Evolutionary conservation across 2,329 filamentous ascomycete species (phyloP), one percentile per base, ranked within the genome.

Genomic region (Byssothecium circinans): DNA sequence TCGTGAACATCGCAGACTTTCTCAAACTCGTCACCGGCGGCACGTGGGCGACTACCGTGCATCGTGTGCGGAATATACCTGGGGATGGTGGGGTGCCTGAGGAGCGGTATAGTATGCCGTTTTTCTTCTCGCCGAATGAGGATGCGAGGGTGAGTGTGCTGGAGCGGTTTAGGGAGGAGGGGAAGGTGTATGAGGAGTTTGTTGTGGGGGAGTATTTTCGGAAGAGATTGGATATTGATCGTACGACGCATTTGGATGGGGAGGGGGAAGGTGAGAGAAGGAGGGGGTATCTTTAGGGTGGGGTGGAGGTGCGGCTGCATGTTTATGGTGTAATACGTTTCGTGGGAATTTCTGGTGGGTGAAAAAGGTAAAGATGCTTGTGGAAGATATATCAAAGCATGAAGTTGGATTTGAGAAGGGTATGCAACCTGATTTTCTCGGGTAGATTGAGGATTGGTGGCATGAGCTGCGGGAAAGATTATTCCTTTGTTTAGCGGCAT

Each of bases 1-100:
- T 75, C 2, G 71, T 73, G 33, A 75, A 75, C 36, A 67, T 75
- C 33, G 72, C 69, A 0, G 69, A 74, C 43, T 73, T 73, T 43
- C 49, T 74, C 5, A 73, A 73, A 45, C 46, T 72, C 22, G 68
- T 73, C n/a, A 73, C 71, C 12, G 73, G 73, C 1, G 72, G 69
- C 0, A 59, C 49, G 20, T 74, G 73, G 58, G 65, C 67, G 42
- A 67, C 64, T 5, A 74, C 72, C 6, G 72, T 75, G 8, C 72
- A 75, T 48, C 52, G 72, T 0, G 71, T 75, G 14, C 44, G 70
- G 8, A 75, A 75, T 48, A 62, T 60, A 32, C 68, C 67, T 0
- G 55, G 72, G 15, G 23, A 20, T 17, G 25, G 14, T 4, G 23
- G 38, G 4, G 27, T 5, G 18, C n/a, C 12, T 19, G 38, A 30